Conservation (phyloP, 306 rosid genomes). For the Cotoneaster glaucophyllus region DNA sequence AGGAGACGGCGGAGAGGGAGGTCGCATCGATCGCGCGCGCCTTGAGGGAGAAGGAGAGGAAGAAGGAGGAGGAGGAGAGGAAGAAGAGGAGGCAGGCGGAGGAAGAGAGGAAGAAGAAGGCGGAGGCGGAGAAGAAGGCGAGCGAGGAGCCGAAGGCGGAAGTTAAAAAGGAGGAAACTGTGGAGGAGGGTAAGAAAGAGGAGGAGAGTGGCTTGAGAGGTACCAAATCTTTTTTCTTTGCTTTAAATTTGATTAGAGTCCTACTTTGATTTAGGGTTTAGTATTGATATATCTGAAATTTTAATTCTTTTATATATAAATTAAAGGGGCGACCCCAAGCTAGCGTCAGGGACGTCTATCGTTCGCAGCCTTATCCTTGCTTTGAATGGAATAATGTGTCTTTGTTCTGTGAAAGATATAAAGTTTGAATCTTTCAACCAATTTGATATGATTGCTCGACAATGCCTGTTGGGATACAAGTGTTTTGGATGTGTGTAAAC, state of each 20-base stretch:
- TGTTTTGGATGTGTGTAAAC: neutral
- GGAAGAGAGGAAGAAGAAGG: slow-evolving; percentile 17
- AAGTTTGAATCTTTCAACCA: neutral
- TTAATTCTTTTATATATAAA: neutral
- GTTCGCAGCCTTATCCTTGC: no score
- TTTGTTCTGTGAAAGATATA: neutral
- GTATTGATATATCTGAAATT: neutral
- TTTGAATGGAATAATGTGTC: neutral
- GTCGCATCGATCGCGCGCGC: slow-evolving; percentile 30
- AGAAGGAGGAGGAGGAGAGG: slow-evolving; percentile 22
- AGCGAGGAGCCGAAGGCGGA: slow-evolving; percentile 9
- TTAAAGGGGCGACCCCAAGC: no score
- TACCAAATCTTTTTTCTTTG: neutral
- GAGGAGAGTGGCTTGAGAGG: slow-evolving; percentile 28
- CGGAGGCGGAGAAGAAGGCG: slow-evolving; percentile 2
- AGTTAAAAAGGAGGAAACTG: slow-evolving; percentile 19
- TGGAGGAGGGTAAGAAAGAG: slow-evolving; percentile 14
- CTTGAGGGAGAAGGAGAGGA: slow-evolving; percentile 28
- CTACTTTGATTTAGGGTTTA: neutral
- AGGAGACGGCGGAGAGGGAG: slow-evolving; percentile 42
- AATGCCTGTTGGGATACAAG: neutral
- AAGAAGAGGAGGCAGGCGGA: slow-evolving; percentile 17
- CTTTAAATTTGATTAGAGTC: neutral
- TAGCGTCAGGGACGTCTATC: no score
- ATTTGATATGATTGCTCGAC: neutral